Percentiles rank a stretch among this genome's conserved stretches.
Conservation (phyloP, 169 alveolate species). For the Plasmodium reichenowi region DNA sequence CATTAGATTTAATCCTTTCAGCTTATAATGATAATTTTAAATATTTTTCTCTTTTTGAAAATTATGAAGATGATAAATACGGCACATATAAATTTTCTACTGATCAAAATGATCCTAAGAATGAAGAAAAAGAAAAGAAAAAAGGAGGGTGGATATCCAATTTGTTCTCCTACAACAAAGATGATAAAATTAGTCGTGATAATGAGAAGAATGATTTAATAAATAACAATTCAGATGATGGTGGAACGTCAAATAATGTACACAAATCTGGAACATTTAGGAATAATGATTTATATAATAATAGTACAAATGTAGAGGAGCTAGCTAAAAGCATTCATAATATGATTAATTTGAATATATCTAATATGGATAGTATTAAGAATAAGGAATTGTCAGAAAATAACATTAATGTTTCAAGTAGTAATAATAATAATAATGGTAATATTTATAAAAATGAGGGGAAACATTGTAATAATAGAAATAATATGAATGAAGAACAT, state of each 20-base stretch:
- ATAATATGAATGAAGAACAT: not conserved
- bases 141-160: too few species aligned
- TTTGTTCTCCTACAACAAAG: not conserved
- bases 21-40: constrained; percentile 85
- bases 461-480: not conserved
- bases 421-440: constrained; percentile 20
- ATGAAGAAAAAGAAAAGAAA: too few species aligned
- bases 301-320: too few species aligned
- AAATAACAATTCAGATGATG: not conserved
- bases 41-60: constrained; percentile 27
- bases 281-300: too few species aligned
- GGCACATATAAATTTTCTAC: not conserved
- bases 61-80: not conserved
- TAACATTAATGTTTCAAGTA: constrained; percentile 17
- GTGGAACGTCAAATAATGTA: too few species aligned
- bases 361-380: not conserved
- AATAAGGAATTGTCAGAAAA: not conserved
- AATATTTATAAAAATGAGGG: not conserved
- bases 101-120: too few species aligned
- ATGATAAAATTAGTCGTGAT: not conserved
- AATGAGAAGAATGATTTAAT: not conserved
- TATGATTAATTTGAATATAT: too few species aligned
- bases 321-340: too few species aligned
- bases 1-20: constrained; percentile 92
- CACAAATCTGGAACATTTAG: too few species aligned